Base-by-base conservation (phyloP, 345 rosid species). In the Gossypium stocksii region DNA sequence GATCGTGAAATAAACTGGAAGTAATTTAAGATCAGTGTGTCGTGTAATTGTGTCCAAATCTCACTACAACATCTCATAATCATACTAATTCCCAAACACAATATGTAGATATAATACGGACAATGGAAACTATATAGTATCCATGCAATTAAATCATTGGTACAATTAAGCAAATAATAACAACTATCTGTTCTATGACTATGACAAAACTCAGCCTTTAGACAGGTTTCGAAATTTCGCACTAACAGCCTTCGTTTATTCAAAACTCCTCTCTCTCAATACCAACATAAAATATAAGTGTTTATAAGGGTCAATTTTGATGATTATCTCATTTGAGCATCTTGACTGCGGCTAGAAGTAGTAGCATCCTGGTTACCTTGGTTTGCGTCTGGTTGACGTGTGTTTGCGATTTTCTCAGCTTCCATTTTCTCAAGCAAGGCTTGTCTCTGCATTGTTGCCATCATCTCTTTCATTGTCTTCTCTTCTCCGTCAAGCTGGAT, bases 401-500 rank as follows among this genome's bases (percentile, higher is more conserved):
- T 20, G 0, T 66, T 81, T 46, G 86, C 85, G 3, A 58, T 67
- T 78, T 74, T 89, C 77, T 85, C 87, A 12, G 87, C 85, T 79
- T 92, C 88, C 68, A 80, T 87, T 73, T 79, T 85, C 81, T 90
- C 90, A 29, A 83, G 76, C 78, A 90, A 66, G 51, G 93, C 83
- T 74, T 88, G 87, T 66, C 78, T 71, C 71, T 90, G 93, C 87
- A 93, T 83, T 20, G 90, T 70, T 29, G 64, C 74, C 86, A 89
- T 75, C 98, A 89, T 85, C 75, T 86, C 86, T 70, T 81, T 86
- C 97, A 91, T 91, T 0, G 83, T 81, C 82, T 81, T 86, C 84
- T 90, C 94, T 87, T 95, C 97, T 22, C 91, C 88, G 22, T 95
- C 93, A 10, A 93, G 96, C 82, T 93, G 98, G 80, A 76, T 80